Evolutionary conservation across 257 asterid species (phyloP).

Genomic region (Solanum habrochaites): DNA sequence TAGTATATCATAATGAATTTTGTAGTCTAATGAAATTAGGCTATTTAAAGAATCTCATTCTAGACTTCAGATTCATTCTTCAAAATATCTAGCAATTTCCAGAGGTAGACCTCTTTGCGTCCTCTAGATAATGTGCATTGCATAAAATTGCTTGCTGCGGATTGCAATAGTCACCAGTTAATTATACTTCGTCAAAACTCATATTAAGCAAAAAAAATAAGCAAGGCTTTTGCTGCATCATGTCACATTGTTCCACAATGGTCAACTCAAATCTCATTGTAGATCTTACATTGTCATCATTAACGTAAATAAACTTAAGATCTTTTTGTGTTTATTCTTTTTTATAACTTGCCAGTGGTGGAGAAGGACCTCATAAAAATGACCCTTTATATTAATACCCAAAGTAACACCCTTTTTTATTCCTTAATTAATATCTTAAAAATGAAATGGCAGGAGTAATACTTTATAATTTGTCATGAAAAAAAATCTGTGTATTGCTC

Average conservation of each 20-base stretch:
- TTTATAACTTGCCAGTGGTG: background rate
- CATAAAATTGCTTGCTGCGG: background rate
- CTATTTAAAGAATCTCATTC: background rate
- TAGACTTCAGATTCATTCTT: background rate
- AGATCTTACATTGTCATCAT: background rate
- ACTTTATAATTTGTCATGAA: background rate
- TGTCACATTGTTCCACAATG: background rate
- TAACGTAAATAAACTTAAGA: background rate
- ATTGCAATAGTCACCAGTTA: background rate
- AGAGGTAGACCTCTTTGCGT: background rate
- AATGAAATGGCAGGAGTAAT: background rate
- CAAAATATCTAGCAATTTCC: background rate
- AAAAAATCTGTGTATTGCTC: background rate
- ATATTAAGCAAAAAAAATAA: background rate
- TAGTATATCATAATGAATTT: background rate
- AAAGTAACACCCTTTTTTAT: background rate
- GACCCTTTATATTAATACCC: background rate
- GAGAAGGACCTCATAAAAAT: background rate
- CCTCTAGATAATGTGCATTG: background rate
- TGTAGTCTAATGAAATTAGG: background rate
- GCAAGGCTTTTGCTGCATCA: background rate
- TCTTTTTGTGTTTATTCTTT: background rate
- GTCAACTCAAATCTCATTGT: background rate
- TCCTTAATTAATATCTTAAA: background rate
- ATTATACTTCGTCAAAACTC: background rate